These are phyloP conservation scores for Teratosphaeria viscida DNA, from an alignment of 2,329 filamentous ascomycete species.

Conservation along the genomic window DNA sequence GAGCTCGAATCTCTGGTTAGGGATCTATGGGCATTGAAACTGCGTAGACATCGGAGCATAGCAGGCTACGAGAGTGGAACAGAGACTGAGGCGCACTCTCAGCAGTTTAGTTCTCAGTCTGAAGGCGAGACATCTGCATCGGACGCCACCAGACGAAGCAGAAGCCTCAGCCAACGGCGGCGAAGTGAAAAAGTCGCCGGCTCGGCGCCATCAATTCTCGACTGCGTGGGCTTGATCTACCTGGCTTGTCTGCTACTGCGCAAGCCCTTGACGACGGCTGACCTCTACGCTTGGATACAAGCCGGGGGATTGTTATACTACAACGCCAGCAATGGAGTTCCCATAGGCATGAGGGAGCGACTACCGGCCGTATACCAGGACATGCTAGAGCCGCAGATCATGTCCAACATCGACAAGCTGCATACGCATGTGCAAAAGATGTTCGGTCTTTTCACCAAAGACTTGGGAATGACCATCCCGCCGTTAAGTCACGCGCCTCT, in stretches of 20 bases:
- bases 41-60: constrained; percentile 45
- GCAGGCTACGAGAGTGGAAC: constrained; percentile 24
- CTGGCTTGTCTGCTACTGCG: constrained; percentile 64
- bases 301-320: constrained; percentile 62
- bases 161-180: neutral
- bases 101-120: constrained; percentile 50
- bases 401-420: constrained; percentile 46
- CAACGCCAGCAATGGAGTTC: constrained; percentile 48
- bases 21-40: constrained; percentile 74
- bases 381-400: constrained; percentile 44
- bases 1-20: constrained; percentile 70
- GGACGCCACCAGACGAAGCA: constrained; percentile 9
- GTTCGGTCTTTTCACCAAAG: constrained; percentile 51
- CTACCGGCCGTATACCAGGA: constrained; percentile 53
- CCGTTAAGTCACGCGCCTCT: constrained; percentile 59
- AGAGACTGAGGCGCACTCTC: constrained; percentile 29
- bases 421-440: constrained; percentile 55
- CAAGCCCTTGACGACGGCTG: constrained; percentile 63
- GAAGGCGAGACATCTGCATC: constrained; percentile 32
- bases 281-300: constrained; percentile 58
- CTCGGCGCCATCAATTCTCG: neutral
- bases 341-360: constrained; percentile 54
- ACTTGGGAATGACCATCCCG: constrained; percentile 63
- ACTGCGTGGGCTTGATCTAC: constrained; percentile 66
- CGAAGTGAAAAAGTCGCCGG: neutral